These are phyloP conservation scores for Suillus occidentalis DNA, from an alignment of 768 basidiomycete species.

Conservation along the genomic window DNA sequence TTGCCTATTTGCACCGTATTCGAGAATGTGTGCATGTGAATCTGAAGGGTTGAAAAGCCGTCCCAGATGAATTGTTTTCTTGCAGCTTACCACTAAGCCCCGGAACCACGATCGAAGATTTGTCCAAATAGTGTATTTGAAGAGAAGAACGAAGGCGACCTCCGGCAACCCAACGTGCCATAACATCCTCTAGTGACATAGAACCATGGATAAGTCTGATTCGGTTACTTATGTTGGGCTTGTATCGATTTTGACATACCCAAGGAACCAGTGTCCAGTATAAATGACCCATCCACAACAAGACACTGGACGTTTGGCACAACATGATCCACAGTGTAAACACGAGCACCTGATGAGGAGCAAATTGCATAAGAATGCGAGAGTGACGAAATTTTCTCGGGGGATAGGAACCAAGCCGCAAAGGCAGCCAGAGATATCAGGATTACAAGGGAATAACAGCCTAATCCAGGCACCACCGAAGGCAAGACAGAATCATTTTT, in stretches of 20 bases:
- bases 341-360: constrained; percentile 46
- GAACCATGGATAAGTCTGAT: constrained; percentile 7
- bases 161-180: constrained; percentile 37
- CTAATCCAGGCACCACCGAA: background rate
- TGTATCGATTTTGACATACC: constrained; percentile 37
- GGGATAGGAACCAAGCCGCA: constrained; percentile 13
- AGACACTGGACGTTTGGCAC: constrained; percentile 61
- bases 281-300: constrained; percentile 49
- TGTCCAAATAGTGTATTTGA: constrained; percentile 48
- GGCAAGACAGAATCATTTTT: background rate
- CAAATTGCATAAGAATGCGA: constrained; percentile 59
- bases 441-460: constrained; percentile 2
- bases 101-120: constrained; percentile 65
- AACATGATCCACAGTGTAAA: constrained; percentile 68
- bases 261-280: constrained; percentile 55
- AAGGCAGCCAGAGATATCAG: constrained; percentile 11
- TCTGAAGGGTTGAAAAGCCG: constrained; percentile 41
- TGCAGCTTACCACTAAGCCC: constrained; percentile 63
- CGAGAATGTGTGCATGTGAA: constrained; percentile 77
- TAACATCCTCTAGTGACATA: constrained; percentile 39
- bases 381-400: constrained; percentile 10
- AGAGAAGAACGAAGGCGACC: constrained; percentile 28
- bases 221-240: constrained; percentile 3
- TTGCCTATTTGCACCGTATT: constrained; percentile 68
- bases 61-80: constrained; percentile 1